Evolutionary conservation across 768 basidiomycete species (phyloP).

Genomic region (Suillus discolor): DNA sequence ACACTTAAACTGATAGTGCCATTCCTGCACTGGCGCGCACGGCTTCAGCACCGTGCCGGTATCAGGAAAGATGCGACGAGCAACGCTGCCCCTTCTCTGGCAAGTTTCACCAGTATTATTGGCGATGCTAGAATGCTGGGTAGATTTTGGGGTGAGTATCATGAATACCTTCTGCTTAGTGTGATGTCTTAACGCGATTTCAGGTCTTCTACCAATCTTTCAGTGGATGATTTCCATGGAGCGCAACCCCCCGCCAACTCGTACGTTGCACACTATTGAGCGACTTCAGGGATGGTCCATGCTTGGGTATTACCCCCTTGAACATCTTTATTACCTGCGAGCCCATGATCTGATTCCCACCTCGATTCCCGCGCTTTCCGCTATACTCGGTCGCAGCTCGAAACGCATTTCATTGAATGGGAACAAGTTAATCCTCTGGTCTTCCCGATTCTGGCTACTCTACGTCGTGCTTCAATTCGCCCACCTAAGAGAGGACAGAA

Average conservation of each 20-base stretch:
- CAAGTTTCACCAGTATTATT: slow-evolving; percentile 57
- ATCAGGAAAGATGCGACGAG: slow-evolving; percentile 56
- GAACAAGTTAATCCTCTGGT: slow-evolving; percentile 62
- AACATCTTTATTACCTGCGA: slow-evolving; percentile 71
- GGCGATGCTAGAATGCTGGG: slow-evolving; percentile 74
- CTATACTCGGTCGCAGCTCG: slow-evolving; percentile 43
- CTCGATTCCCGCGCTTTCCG: slow-evolving; percentile 47
- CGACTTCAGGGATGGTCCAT: slow-evolving; percentile 75
- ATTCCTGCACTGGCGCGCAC: slow-evolving; percentile 65
- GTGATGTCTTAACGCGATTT: background rate
- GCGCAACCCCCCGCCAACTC: slow-evolving; percentile 69
- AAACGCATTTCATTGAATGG: slow-evolving; percentile 49
- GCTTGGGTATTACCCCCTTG: slow-evolving; percentile 79
- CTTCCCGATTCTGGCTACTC: slow-evolving; percentile 78
- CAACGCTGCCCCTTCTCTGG: slow-evolving; percentile 49
- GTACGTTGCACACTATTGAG: slow-evolving; percentile 72
- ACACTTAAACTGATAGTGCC: slow-evolving; percentile 70
- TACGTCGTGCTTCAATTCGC: slow-evolving; percentile 79
- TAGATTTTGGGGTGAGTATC: slow-evolving; percentile 75
- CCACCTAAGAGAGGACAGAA: slow-evolving; percentile 69
- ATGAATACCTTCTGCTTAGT: background rate
- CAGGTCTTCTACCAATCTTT: slow-evolving; percentile 77
- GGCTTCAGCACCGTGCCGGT: slow-evolving; percentile 67
- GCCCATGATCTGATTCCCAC: slow-evolving; percentile 63
- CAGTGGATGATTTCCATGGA: slow-evolving; percentile 82